phyloP scores from a whole-genome alignment of 257 asterid species.

The Hygrophila difformis region DNA sequence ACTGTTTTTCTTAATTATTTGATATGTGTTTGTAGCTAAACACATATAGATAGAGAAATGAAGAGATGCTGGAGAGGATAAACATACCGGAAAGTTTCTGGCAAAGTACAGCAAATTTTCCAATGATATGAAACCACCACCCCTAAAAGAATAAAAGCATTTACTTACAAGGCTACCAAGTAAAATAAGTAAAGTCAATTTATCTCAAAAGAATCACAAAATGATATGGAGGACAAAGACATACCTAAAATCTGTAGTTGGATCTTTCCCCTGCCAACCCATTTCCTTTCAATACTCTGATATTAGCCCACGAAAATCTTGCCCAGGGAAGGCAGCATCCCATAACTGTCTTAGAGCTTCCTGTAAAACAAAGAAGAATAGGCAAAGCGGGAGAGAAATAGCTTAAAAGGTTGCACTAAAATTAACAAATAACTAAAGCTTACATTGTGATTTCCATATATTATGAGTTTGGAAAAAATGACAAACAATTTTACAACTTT shows the following conservation, averaged over 20 bases:
- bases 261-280: conserved; percentile 99
- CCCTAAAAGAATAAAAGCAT: conserved; percentile 34
- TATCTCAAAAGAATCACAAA: conserved; percentile 9
- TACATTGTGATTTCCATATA: too few relatives aligned
- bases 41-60: not conserved
- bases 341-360: conserved; percentile 74
- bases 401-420: not conserved
- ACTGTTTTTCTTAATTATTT: not conserved
- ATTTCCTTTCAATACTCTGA: conserved; percentile 99
- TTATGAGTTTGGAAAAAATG: too few relatives aligned
- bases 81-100: conserved; percentile 69
- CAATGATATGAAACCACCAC: conserved; percentile 73
- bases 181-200: not conserved
- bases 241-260: conserved; percentile 96
- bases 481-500: conserved; percentile 10
- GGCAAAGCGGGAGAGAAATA: conserved; percentile 9
- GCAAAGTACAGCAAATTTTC: conserved; percentile 68
- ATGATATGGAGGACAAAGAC: conserved; percentile 9
- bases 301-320: conserved; percentile 64
- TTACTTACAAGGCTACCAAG: conserved; percentile 13
- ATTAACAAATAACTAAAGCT: too few relatives aligned
- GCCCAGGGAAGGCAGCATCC: conserved; percentile 84
- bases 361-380: conserved; percentile 27
- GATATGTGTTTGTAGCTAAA: not conserved
- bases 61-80: conserved; percentile 15